These are phyloP conservation scores for Neocucurbitaria cava DNA, from an alignment of 2,329 filamentous ascomycete genomes.

Conservation along the genomic window DNA sequence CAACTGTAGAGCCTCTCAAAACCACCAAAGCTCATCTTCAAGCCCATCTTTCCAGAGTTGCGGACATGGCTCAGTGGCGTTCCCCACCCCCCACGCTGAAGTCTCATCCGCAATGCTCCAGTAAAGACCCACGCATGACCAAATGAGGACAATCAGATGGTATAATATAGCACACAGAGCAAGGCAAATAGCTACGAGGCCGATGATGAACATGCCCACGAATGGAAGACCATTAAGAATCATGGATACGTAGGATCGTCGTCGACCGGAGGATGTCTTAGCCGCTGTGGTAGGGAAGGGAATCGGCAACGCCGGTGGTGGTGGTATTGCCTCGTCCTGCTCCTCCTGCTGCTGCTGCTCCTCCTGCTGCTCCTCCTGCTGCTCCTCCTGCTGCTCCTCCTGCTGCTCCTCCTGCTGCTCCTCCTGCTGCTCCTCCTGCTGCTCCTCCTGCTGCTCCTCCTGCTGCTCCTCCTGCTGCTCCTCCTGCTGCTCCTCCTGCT, in stretches of 20 bases:
- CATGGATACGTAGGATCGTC: background rate
- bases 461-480: too few relatives aligned
- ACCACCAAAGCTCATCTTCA: conserved; percentile 8
- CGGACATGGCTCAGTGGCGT: conserved; percentile 1
- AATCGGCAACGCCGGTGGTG: background rate
- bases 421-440: too few relatives aligned
- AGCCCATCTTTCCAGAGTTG: conserved; percentile 7
- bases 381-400: too few relatives aligned
- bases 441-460: too few relatives aligned
- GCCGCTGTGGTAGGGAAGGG: background rate
- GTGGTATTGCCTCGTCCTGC: background rate
- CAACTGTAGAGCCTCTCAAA: background rate
- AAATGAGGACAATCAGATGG: background rate
- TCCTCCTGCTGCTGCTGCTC: too few relatives aligned
- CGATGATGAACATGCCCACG: background rate
- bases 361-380: too few relatives aligned
- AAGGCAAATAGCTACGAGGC: background rate
- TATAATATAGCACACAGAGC: background rate
- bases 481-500: too few relatives aligned
- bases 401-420: too few relatives aligned
- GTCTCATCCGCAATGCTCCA: background rate
- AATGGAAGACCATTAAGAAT: background rate
- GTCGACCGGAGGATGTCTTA: background rate
- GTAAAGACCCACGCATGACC: background rate
- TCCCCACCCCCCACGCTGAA: background rate